Conservation (phyloP, 2,329 filamentous ascomycete species). For the Colletotrichum cordylinicola region DNA sequence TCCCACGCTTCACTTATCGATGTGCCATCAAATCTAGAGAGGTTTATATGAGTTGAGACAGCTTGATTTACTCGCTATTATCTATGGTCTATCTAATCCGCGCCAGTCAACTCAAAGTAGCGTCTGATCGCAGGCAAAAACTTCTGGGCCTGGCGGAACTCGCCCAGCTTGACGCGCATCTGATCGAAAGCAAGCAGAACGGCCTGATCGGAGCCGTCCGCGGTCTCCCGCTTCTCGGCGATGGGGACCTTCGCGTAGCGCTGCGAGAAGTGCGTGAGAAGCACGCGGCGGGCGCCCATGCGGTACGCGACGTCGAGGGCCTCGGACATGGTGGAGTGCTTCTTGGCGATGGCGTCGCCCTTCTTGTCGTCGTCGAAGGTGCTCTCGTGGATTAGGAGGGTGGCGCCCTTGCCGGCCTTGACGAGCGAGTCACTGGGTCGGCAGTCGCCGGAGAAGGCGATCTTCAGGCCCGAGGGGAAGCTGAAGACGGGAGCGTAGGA, state of each 20-base stretch:
- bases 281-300: constrained; percentile 81
- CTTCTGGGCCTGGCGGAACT: constrained; percentile 70
- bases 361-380: constrained; percentile 90
- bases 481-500: constrained; percentile 80
- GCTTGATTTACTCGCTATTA: too few species aligned
- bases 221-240: constrained; percentile 42
- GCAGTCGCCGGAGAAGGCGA: constrained; percentile 95
- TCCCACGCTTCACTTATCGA: too few species aligned
- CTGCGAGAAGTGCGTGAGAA: constrained; percentile 96
- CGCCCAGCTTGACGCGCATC: constrained; percentile 75
- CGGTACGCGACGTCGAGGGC: constrained; percentile 76
- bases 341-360: constrained; percentile 83
- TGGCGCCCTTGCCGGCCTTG: constrained; percentile 73
- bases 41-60: too few species aligned
- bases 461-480: constrained; percentile 80
- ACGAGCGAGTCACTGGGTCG: constrained; percentile 77
- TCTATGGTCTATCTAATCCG: constrained; percentile 25
- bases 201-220: constrained; percentile 57
- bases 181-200: constrained; percentile 80
- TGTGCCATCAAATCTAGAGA: too few species aligned
- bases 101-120: constrained; percentile 53
- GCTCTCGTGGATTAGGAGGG: constrained; percentile 91
- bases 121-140: constrained; percentile 65
- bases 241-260: constrained; percentile 81
- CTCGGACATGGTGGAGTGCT: constrained; percentile 87